Evolutionary conservation across 192 early-diverging fungal genomes (phyloP).

Genomic region (Coemansia brasiliensis): DNA sequence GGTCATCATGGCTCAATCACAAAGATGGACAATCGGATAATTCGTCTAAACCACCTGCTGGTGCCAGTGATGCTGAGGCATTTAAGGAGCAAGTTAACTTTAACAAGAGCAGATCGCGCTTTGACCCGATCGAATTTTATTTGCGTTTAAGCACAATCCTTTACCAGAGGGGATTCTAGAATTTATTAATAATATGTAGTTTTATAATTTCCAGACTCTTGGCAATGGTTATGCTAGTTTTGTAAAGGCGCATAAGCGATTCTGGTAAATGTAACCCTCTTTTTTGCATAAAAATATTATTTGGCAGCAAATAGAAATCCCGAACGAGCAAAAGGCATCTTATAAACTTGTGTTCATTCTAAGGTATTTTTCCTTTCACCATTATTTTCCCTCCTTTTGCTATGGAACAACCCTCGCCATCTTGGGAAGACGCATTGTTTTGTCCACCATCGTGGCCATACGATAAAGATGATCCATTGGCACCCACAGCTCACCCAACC

Average conservation of each 20-base stretch:
- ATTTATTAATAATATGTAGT: constrained; percentile 1
- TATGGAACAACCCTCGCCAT: not conserved
- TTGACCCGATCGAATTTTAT: constrained; percentile 75
- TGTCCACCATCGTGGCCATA: constrained; percentile 39
- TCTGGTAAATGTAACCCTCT: too few relatives aligned
- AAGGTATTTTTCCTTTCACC: too few relatives aligned
- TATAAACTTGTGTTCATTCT: too few relatives aligned
- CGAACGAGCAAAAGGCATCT: too few relatives aligned
- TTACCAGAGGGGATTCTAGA: constrained; percentile 61
- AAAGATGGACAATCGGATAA: not conserved
- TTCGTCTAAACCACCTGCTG: not conserved
- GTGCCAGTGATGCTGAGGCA: not conserved
- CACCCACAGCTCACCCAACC: constrained; percentile 19
- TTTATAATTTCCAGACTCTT: not conserved
- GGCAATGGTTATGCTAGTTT: too few relatives aligned
- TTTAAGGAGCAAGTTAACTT: too few relatives aligned
- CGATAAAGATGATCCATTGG: constrained; percentile 16
- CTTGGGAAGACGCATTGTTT: constrained; percentile 28
- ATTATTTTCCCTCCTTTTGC: too few relatives aligned
- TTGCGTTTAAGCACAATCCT: constrained; percentile 66
- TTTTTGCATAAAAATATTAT: too few relatives aligned
- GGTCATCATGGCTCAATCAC: constrained; percentile 42
- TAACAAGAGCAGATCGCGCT: constrained; percentile 32
- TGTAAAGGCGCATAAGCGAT: too few relatives aligned
- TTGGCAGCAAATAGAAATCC: too few relatives aligned